Evolutionary conservation across 345 rosid genomes (phyloP), one percentile per base, ranked within the genome.

Genomic region (Carallia pectinifolia): DNA sequence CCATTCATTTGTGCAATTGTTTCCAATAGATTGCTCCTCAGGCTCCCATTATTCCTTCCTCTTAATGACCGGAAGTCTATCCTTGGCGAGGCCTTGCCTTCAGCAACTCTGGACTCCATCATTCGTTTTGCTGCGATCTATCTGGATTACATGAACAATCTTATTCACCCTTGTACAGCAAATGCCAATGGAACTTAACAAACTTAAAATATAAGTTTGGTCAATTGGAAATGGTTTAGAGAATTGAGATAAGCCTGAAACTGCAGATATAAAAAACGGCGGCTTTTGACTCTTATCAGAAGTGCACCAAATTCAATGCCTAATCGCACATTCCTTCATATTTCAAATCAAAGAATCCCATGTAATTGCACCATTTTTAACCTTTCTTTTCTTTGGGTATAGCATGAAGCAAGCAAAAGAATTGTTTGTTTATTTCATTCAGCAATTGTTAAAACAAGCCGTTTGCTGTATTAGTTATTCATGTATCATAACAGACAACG

Each of bases 21-120:
- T 52, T 77, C 85, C n/a, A 53, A 27, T 17, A 73, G 30, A 33
- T 61, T 77, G 79, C 71, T 79, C 75, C 36, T 74, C 59, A 39
- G 60, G 18, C 50, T 69, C 54, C 64, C 71, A 62, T 78, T 71
- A 36, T 52, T 75, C 47, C 80, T 13, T 39, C 47, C 61, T 70
- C 62, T 44, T 4, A 39, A 16, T 4, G 64, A 36, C 44, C 76
- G 56, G 5, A 72, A 36, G 53, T 65, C 74, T 69, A 81, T 80
- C 76, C 72, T 77, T 0, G 81, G 80, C 0, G 74, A 78, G 44
- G 70, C 65, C 34, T 58, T 78, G 50, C 76, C 79, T 31, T 75
- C 85, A 59, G 71, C 59, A 17, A 59, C 71, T 66, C 66, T 36
- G 61, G 66, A 29, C 19, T 68, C 62, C 39, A 55, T 58, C 27